A percentile compares a stretch with the other conserved stretches of the same genome.
These are phyloP conservation scores for Lachancea sp. DNA, from an alignment of 805 yeast species.

Conservation along the genomic window DNA sequence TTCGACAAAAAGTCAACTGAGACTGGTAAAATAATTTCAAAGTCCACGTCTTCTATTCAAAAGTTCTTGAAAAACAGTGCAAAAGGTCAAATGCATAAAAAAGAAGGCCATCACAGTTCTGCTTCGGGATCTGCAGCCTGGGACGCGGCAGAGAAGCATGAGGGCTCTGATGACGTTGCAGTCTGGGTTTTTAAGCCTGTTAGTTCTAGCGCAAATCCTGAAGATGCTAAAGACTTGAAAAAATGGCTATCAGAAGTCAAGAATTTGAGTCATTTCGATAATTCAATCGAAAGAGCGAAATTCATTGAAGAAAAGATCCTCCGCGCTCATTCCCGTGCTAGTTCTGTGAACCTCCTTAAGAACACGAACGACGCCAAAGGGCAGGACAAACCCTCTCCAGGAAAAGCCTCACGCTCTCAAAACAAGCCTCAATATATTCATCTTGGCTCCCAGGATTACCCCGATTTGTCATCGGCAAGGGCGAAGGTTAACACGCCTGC, in stretches of 20 bases:
- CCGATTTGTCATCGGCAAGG: constrained; percentile 12
- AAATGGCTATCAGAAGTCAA: constrained; percentile 52
- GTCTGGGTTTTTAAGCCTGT: constrained; percentile 27
- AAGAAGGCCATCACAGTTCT: constrained; percentile 1
- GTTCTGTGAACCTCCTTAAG: constrained; percentile 6
- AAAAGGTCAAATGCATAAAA: constrained; percentile 6
- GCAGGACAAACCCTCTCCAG: neutral
- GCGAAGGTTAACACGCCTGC: constrained; percentile 32
- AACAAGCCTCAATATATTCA: constrained; percentile 27
- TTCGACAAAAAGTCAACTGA: constrained; percentile 15
- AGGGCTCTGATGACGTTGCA: constrained; percentile 12
- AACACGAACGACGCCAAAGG: constrained; percentile 3
- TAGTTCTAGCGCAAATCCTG: constrained; percentile 37
- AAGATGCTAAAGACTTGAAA: constrained; percentile 36
- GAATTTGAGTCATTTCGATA: constrained; percentile 44
- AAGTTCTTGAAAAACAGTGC: constrained; percentile 18
- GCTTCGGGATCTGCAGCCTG: neutral
- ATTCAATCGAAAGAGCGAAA: constrained; percentile 45
- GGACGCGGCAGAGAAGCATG: constrained; percentile 10
- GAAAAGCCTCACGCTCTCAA: neutral
- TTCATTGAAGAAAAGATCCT: constrained; percentile 36
- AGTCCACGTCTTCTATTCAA: constrained; percentile 15
- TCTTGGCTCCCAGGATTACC: constrained; percentile 11
- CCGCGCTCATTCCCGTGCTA: constrained; percentile 16
- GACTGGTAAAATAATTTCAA: constrained; percentile 16